Conservation (phyloP, 2,329 filamentous ascomycete species). For the Pestalotiopsis sp. region DNA sequence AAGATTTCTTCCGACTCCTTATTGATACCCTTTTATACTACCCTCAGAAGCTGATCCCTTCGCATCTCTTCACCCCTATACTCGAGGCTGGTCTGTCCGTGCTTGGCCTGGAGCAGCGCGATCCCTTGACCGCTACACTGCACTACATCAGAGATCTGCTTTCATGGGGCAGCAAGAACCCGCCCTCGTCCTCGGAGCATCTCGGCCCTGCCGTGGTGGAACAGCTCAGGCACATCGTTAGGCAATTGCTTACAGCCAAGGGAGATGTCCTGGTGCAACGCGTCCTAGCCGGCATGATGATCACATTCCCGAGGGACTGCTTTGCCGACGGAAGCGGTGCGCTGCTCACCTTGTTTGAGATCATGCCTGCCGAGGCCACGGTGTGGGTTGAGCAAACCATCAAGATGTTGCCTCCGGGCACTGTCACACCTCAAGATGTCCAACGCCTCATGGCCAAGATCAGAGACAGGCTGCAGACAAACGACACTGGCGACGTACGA, state of each 20-base stretch:
- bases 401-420: conserved; percentile 79
- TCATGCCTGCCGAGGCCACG: conserved; percentile 79
- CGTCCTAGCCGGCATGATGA: conserved; percentile 98
- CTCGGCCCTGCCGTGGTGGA: conserved; percentile 62
- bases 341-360: conserved; percentile 85
- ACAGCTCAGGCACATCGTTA: conserved; percentile 74
- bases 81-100: conserved; percentile 87
- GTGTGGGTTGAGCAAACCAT: conserved; percentile 85
- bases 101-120: conserved; percentile 85
- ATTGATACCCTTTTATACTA: conserved; percentile 94
- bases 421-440: conserved; percentile 77
- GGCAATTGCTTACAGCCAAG: conserved; percentile 68
- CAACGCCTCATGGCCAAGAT: conserved; percentile 82
- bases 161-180: conserved; percentile 81
- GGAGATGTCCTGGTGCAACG: conserved; percentile 84
- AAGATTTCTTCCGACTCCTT: conserved; percentile 93
- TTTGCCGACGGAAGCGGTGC: conserved; percentile 94
- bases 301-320: conserved; percentile 93
- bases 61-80: conserved; percentile 77
- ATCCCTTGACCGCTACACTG: conserved; percentile 86
- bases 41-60: conserved; percentile 79
- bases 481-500: conserved; percentile 62
- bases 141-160: conserved; percentile 93
- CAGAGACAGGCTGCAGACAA: conserved; percentile 71
- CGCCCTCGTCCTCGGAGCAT: conserved; percentile 58